phyloP scores from a whole-genome alignment of 139 green algal genomes.

The Eudorina sp. region DNA sequence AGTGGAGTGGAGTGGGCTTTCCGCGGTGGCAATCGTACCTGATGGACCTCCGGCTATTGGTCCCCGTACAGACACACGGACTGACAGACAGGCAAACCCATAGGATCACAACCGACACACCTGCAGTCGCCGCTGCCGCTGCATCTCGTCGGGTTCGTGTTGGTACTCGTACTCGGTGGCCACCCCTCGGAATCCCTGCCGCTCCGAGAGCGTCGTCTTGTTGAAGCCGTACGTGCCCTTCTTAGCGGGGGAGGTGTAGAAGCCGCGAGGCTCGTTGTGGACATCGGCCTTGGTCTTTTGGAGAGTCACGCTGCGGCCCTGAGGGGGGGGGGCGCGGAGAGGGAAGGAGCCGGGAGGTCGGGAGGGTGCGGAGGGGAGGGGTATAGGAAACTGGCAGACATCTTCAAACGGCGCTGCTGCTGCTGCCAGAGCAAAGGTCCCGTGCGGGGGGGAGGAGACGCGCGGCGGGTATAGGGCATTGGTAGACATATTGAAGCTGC shows the following conservation, averaged over 20 bases:
- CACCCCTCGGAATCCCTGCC: conserved; percentile 40
- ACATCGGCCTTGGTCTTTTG: conserved; percentile 68
- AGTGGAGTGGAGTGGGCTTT: no score
- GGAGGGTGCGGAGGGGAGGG: no score
- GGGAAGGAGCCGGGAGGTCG: no score
- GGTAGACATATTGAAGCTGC: no score
- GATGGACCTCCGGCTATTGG: no score
- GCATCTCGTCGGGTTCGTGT: conserved; percentile 51
- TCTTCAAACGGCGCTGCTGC: no score
- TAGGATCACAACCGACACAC: no score
- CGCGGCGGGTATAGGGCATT: no score
- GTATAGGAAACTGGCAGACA: no score
- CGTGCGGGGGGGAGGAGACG: no score
- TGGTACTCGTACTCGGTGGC: conserved; percentile 65
- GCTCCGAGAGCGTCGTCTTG: conserved; percentile 67
- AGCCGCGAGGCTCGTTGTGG: conserved; percentile 58
- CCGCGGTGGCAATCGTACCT: no score
- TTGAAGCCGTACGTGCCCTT: conserved; percentile 69
- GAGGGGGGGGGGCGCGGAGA: neutral
- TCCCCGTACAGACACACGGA: neutral
- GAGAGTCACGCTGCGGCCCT: conserved; percentile 31
- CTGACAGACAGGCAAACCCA: neutral
- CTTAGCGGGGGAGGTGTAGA: conserved; percentile 77
- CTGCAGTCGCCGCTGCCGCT: conserved; percentile 10
- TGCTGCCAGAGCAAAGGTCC: no score